Base-by-base conservation (phyloP, 2,329 filamentous ascomycete genomes). In the Botrytis pseudocinerea region DNA sequence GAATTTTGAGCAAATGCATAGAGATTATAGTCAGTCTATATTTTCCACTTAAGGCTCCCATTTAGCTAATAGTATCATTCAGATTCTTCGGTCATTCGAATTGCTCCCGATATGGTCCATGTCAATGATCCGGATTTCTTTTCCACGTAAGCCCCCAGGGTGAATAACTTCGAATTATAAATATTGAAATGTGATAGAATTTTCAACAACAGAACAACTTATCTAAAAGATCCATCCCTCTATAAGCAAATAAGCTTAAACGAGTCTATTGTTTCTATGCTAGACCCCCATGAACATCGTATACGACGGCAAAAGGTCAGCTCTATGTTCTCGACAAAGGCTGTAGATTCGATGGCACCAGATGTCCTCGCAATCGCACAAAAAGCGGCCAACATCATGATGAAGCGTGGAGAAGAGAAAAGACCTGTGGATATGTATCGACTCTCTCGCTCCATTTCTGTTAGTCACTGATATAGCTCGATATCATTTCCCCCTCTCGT, bases 31-130 rank as follows among this genome's bases (percentile, higher is more conserved):
- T 66, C 28, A 40, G 64, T 66, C 18, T 28, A n/a, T 51, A 12
- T 14, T 6, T 1, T 3, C 25, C 4, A 16, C 25, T 16, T 20
- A 48, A 18, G 4, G 32, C 28, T 25, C 6, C 12, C 22, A 28
- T 66, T 4, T n/a, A n/a, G 35, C 35, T 66, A 2, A 20, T n/a
- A n/a, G 18, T 7, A 14, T 51, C 44, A 8, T 66, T 51, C 20
- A 66, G 63, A 66, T 66, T 66, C 64, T 40, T 10, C 64, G 12
- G 64, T 66, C 28, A 20, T 66, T 18, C 44, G 64, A 38, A 66
- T 66, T 66, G 6, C 64, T 18, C 64, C 64, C 22, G 51, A 66
- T 54, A 32, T 40, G 51, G 64, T 66, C 22, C 64, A 54, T 51
- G 22, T 66, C 42, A 66, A 66, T 48, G 64, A 66, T 51, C 64